A percentile compares a stretch with the other conserved stretches of the same genome.
Conservation (phyloP, 805 yeast genomes). For the Teunomyces panamensis region DNA sequence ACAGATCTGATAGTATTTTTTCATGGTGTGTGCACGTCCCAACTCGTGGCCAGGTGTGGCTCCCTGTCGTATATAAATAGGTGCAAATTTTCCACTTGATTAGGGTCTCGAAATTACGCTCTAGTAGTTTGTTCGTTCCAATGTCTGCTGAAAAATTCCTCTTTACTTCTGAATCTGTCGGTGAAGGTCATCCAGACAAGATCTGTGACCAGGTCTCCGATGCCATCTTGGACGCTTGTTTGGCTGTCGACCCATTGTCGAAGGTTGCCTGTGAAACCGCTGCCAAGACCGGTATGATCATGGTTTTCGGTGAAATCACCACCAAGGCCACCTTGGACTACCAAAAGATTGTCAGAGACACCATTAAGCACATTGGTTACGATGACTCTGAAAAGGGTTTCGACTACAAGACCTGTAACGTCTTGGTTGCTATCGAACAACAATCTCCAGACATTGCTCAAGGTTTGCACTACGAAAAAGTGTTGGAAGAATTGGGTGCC, state of each 20-base stretch:
- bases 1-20: background rate
- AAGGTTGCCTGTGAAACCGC: constrained; percentile 99
- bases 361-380: constrained; percentile 97
- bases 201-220: constrained; percentile 99
- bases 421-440: constrained; percentile 97
- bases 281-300: constrained; percentile 98
- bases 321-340: constrained; percentile 92
- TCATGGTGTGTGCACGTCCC: background rate
- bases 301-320: constrained; percentile 99
- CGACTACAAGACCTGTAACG: constrained; percentile 99
- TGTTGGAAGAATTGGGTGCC: constrained; percentile 96
- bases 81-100: background rate
- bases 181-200: constrained; percentile 94
- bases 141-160: constrained; percentile 43
- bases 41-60: constrained; percentile 4
- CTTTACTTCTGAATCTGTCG: constrained; percentile 85
- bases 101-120: background rate
- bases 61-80: constrained; percentile 1
- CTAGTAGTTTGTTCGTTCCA: background rate
- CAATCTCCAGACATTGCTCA: constrained; percentile 99
- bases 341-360: constrained; percentile 97
- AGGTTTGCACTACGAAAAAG: constrained; percentile 96
- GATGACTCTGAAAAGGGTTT: constrained; percentile 95
- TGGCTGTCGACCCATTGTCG: constrained; percentile 91
- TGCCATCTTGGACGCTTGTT: constrained; percentile 97